Conservation (phyloP, 495 filamentous ascomycete species). For the Neurospora sp. region DNA sequence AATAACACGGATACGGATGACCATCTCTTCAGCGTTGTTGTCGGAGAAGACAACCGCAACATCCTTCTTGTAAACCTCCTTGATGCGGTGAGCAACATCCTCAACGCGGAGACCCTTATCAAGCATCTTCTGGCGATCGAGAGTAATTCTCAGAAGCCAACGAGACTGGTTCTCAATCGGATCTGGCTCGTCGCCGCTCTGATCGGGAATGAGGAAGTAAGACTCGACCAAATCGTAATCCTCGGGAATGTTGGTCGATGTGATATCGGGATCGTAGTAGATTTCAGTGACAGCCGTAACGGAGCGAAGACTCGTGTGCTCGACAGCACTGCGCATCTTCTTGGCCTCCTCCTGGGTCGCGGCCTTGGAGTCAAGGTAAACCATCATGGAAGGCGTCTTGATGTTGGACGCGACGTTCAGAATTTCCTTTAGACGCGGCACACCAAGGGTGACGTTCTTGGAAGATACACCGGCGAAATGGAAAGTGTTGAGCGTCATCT, state of each 20-base stretch:
- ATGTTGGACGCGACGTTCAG: slow-evolving; percentile 94
- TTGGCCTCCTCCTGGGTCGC: slow-evolving; percentile 73
- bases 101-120: slow-evolving; percentile 89
- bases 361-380: slow-evolving; percentile 60
- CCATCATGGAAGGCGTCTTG: slow-evolving; percentile 95
- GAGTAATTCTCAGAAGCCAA: slow-evolving; percentile 90
- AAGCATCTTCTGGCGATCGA: slow-evolving; percentile 84
- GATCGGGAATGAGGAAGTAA: slow-evolving; percentile 88
- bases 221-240: slow-evolving; percentile 94
- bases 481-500: slow-evolving; percentile 99
- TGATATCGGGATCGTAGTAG: slow-evolving; percentile 92
- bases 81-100: slow-evolving; percentile 83
- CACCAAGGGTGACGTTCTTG: slow-evolving; percentile 98
- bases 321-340: slow-evolving; percentile 71
- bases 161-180: slow-evolving; percentile 71
- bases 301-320: slow-evolving; percentile 89
- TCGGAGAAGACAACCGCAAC: slow-evolving; percentile 93
- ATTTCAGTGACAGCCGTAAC: slow-evolving; percentile 89
- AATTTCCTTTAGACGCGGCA: slow-evolving; percentile 98
- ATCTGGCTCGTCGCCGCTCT: slow-evolving; percentile 51
- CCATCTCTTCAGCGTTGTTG: slow-evolving; percentile 91
- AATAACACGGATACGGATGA: slow-evolving; percentile 86
- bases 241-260: slow-evolving; percentile 70
- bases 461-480: slow-evolving; percentile 99
- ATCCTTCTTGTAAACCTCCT: slow-evolving; percentile 76